Percentiles rank a stretch among this genome's conserved stretches.
These are phyloP conservation scores for Talaromyces adpressus DNA, from an alignment of 495 filamentous ascomycete genomes.

Conservation along the genomic window DNA sequence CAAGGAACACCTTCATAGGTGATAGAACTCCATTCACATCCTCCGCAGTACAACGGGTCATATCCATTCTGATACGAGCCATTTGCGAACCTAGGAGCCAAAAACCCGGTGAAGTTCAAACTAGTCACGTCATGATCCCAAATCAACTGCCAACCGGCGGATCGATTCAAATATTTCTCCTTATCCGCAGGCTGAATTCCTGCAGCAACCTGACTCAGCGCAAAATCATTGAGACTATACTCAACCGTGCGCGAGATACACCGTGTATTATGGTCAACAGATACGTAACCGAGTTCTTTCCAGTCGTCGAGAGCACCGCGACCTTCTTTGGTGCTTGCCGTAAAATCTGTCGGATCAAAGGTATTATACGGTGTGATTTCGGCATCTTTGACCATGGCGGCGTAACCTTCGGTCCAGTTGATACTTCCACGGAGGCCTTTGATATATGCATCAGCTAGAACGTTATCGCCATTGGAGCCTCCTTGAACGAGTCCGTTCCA, in stretches of 20 bases:
- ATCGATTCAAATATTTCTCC: conserved; percentile 50
- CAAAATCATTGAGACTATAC: conserved; percentile 70
- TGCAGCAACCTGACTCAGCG: conserved; percentile 56
- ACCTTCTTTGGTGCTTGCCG: conserved; percentile 59
- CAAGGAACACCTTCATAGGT: conserved; percentile 32
- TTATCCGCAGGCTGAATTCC: conserved; percentile 48
- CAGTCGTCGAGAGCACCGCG: conserved; percentile 59
- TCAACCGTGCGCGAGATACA: conserved; percentile 64
- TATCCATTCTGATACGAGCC: conserved; percentile 27
- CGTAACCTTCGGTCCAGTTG: conserved; percentile 44
- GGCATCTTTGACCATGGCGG: conserved; percentile 61
- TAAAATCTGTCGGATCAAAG: conserved; percentile 47
- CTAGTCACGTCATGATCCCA: conserved; percentile 49
- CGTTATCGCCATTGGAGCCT: conserved; percentile 58
- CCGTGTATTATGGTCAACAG: conserved; percentile 61
- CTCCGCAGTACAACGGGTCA: conserved; percentile 54
- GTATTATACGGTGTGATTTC: conserved; percentile 66
- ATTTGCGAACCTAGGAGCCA: conserved; percentile 42
- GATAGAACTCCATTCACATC: conserved; percentile 52
- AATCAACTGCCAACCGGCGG: conserved; percentile 59
- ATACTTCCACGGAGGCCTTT: conserved; percentile 43
- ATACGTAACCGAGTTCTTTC: conserved; percentile 61
- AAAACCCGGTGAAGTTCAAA: conserved; percentile 51
- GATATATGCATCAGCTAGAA: conserved; percentile 29
- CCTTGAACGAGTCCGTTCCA: conserved; percentile 66